These are phyloP conservation scores for Hyphochytrium catenoides DNA, from an alignment of 352 stramenopile genomes.

Conservation along the genomic window DNA sequence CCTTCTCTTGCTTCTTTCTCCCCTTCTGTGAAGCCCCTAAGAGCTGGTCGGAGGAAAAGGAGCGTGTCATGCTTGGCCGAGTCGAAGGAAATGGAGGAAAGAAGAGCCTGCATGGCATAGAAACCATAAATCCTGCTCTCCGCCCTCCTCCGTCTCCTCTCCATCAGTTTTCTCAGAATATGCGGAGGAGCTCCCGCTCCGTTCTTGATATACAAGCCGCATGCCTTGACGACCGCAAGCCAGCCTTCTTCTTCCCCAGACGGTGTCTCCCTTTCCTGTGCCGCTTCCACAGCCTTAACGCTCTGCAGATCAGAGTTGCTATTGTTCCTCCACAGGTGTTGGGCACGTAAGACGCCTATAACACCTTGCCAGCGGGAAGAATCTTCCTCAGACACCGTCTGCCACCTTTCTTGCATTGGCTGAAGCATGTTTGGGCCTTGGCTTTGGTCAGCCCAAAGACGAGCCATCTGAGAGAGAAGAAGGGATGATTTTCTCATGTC, in stretches of 20 bases:
- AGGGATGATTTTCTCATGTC: too few species aligned
- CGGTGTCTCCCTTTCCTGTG: conserved; percentile 10
- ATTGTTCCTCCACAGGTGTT: conserved; percentile 23
- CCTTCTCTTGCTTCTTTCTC: conserved; percentile 47
- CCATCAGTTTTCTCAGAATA: conserved; percentile 31
- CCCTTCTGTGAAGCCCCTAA: conserved; percentile 54
- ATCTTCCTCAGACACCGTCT: conserved; percentile 34
- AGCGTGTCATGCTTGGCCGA: conserved; percentile 38
- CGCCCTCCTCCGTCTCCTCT: conserved; percentile 33
- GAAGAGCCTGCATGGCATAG: conserved; percentile 44
- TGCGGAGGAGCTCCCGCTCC: conserved; percentile 47
- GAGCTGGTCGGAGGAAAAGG: conserved; percentile 49
- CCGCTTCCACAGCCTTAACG: background rate
- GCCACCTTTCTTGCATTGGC: conserved; percentile 60
- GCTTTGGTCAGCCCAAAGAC: too few species aligned
- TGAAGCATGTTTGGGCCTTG: too few species aligned
- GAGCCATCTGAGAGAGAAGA: too few species aligned
- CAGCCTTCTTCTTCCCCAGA: conserved; percentile 20
- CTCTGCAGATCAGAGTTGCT: background rate
- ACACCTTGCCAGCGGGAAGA: conserved; percentile 59
- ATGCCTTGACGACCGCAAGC: conserved; percentile 48
- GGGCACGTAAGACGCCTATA: conserved; percentile 44
- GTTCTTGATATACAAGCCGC: conserved; percentile 58
- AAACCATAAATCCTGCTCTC: conserved; percentile 47
- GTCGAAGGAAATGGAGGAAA: conserved; percentile 41